These are phyloP conservation scores for Aotearoamyces nothofagi DNA, from an alignment of 2,329 filamentous ascomycete species.

Conservation along the genomic window DNA sequence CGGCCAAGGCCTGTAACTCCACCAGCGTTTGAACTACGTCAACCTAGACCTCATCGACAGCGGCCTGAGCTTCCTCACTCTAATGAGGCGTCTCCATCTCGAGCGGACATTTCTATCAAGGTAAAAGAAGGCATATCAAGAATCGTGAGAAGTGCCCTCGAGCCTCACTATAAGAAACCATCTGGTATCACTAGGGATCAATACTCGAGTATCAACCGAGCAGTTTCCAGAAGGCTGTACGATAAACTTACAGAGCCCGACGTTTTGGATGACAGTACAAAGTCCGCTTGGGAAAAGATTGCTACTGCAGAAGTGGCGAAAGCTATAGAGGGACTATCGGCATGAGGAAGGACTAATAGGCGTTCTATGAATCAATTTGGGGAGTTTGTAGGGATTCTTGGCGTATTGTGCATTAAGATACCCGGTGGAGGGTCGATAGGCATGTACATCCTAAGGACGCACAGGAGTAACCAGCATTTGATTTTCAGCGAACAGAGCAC, in stretches of 20 bases:
- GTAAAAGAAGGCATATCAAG: conserved; percentile 80
- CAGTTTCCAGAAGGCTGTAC: conserved; percentile 79
- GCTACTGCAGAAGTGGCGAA: conserved; percentile 66
- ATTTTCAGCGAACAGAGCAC: too few species aligned
- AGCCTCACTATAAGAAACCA: conserved; percentile 61
- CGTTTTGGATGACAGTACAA: conserved; percentile 47
- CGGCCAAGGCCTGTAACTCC: conserved; percentile 10
- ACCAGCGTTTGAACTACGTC: conserved; percentile 8
- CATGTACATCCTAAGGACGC: too few species aligned
- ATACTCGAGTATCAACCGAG: conserved; percentile 83
- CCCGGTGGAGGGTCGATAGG: too few species aligned
- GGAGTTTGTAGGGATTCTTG: too few species aligned
- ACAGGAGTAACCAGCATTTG: too few species aligned
- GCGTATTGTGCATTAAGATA: too few species aligned
- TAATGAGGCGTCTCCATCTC: conserved; percentile 50
- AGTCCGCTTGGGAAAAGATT: conserved; percentile 58
- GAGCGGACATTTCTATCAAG: conserved; percentile 54
- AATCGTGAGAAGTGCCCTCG: conserved; percentile 71
- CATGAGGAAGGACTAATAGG: too few species aligned
- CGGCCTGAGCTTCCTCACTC: conserved; percentile 16
- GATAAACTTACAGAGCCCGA: conserved; percentile 31
- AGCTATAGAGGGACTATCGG: conserved; percentile 46
- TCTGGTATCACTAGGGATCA: conserved; percentile 73
- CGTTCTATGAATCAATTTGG: too few species aligned
- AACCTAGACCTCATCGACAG: conserved; percentile 16